phyloP scores from a whole-genome alignment of 2,329 filamentous ascomycete genomes.

The Pseudomassariella vexata region DNA sequence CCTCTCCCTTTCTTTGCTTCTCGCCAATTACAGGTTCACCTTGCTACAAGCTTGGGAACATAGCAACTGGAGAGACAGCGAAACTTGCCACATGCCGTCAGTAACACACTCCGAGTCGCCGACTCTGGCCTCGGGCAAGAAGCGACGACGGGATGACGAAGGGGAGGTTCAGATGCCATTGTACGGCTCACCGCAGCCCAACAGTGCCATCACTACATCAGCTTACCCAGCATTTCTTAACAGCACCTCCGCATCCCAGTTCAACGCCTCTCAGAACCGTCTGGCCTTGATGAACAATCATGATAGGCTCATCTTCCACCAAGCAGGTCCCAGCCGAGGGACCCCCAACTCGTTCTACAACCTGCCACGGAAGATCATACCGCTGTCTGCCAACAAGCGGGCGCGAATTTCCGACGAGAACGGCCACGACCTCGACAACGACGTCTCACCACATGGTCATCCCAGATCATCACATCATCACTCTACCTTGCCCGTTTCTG shows the following conservation, averaged over 20 bases:
- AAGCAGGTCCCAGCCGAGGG: slow-evolving; percentile 1
- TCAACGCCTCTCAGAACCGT: slow-evolving; percentile 13
- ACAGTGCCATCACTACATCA: slow-evolving; percentile 4
- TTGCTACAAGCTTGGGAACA: too few relatives aligned
- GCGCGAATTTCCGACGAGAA: slow-evolving; percentile 16
- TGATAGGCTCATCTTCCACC: slow-evolving; percentile 16
- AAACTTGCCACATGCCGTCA: slow-evolving; percentile 36
- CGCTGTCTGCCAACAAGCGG: slow-evolving; percentile 21
- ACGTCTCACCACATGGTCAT: slow-evolving; percentile 10
- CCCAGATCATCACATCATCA: slow-evolving; percentile 20
- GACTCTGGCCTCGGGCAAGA: slow-evolving; percentile 24
- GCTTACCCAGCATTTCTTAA: slow-evolving; percentile 12
- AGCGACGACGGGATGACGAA: slow-evolving; percentile 30
- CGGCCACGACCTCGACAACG: slow-evolving; percentile 7
- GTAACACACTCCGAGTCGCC: slow-evolving; percentile 24
- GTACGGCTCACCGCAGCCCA: slow-evolving; percentile 11
- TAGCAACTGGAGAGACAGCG: too few relatives aligned
- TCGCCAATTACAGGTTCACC: too few relatives aligned
- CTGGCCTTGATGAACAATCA: slow-evolving; percentile 18
- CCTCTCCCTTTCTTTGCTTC: too few relatives aligned
- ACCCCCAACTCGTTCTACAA: slow-evolving; percentile 8
- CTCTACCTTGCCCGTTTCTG: slow-evolving; percentile 8
- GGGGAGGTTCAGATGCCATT: slow-evolving; percentile 18
- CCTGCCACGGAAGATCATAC: slow-evolving; percentile 18
- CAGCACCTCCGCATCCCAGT: slow-evolving; percentile 11